A percentile compares a stretch with the other conserved stretches of the same genome.
Evolutionary conservation across 345 rosid genomes (phyloP).

Genomic region (Passiflora organensis): DNA sequence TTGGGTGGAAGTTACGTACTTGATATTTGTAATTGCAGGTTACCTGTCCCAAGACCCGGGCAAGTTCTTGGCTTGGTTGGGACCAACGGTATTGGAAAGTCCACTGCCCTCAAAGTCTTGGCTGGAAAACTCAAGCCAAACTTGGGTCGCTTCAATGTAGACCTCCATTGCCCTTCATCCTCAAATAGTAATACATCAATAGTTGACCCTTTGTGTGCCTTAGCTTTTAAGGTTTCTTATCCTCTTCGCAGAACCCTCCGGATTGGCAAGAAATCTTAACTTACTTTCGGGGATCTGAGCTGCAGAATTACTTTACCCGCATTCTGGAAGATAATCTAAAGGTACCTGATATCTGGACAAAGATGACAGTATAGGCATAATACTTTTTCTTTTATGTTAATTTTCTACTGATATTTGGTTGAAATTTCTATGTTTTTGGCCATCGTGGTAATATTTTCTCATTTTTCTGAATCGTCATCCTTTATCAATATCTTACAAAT

Average conservation of each 20-base stretch:
- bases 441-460: too few species aligned
- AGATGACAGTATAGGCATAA: too few species aligned
- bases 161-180: neutral
- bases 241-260: conserved; percentile 73
- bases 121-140: conserved; percentile 98
- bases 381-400: too few species aligned
- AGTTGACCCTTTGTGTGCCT: conserved; percentile 1
- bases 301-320: conserved; percentile 95
- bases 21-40: conserved; percentile 37
- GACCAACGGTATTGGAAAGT: conserved; percentile 96
- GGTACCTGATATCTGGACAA: conserved; percentile 35
- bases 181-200: neutral
- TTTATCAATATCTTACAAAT: too few species aligned
- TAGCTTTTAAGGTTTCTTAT: neutral
- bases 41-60: conserved; percentile 97
- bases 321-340: conserved; percentile 90
- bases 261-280: conserved; percentile 99
- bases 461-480: too few species aligned
- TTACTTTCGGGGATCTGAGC: conserved; percentile 91
- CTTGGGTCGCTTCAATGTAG: conserved; percentile 88
- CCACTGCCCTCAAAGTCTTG: conserved; percentile 90
- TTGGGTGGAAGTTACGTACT: neutral
- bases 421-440: neutral
- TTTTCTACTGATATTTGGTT: neutral
- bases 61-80: conserved; percentile 99